A percentile compares a stretch with the other conserved stretches of the same genome.
phyloP scores from a whole-genome alignment of 768 basidiomycete genomes.

The Podaxis carcinomalis region DNA sequence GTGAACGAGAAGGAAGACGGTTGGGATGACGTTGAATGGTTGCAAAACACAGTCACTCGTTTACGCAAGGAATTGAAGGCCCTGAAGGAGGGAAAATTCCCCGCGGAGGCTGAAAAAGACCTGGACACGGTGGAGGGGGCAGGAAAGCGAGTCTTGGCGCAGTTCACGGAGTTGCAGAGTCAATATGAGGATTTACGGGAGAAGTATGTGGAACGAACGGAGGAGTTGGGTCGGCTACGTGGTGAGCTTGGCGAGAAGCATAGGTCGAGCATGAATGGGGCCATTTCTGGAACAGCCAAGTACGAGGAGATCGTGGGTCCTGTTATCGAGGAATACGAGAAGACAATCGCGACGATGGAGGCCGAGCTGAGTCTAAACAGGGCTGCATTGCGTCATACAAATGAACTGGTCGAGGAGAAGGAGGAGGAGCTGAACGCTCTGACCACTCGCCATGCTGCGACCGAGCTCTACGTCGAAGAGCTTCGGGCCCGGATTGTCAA shows the following conservation, averaged over 20 bases:
- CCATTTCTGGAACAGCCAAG: conserved; percentile 63
- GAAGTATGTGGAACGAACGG: conserved; percentile 84
- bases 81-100: conserved; percentile 63
- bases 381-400: conserved; percentile 84
- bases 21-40: conserved; percentile 98
- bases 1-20: conserved; percentile 95
- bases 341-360: conserved; percentile 93
- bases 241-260: conserved; percentile 77
- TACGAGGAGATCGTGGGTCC: conserved; percentile 95
- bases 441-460: conserved; percentile 66
- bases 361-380: conserved; percentile 85
- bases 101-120: conserved; percentile 24
- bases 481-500: conserved; percentile 76
- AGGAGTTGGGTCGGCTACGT: conserved; percentile 78
- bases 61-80: conserved; percentile 83
- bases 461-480: conserved; percentile 86
- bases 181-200: conserved; percentile 82
- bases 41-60: conserved; percentile 82
- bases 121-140: conserved; percentile 51
- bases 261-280: conserved; percentile 53
- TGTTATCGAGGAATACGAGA: conserved; percentile 98
- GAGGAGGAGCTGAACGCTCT: conserved; percentile 72
- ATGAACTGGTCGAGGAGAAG: conserved; percentile 90
- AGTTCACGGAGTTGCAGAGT: conserved; percentile 80
- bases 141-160: conserved; percentile 71